phyloP scores from a whole-genome alignment of 2,329 filamentous ascomycete species.

The Diaporthe australafricana region DNA sequence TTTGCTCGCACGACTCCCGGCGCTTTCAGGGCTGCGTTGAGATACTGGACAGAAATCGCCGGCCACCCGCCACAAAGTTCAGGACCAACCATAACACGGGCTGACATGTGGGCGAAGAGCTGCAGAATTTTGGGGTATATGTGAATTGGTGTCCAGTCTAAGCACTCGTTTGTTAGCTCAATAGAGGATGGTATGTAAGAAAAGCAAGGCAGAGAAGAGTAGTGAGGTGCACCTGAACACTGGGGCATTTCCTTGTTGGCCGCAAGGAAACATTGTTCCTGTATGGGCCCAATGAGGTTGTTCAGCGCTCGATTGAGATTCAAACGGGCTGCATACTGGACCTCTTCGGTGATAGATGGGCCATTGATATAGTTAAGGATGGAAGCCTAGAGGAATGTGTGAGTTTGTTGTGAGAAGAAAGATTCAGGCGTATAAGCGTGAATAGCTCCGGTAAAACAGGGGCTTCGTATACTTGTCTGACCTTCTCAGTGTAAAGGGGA shows the following conservation, averaged over 20 bases:
- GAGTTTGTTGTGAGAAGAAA: background rate
- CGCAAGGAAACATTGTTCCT: background rate
- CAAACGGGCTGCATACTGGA: conserved; percentile 18
- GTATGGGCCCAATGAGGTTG: conserved; percentile 10
- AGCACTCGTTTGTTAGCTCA: background rate
- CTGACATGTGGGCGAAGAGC: conserved; percentile 36
- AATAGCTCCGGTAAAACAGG: too few relatives aligned
- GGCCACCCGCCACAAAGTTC: conserved; percentile 38
- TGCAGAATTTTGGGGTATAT: conserved; percentile 11
- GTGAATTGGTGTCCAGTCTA: conserved; percentile 23
- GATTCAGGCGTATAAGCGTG: too few relatives aligned
- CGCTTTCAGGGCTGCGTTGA: conserved; percentile 37
- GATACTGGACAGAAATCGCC: conserved; percentile 38
- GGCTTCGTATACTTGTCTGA: too few relatives aligned
- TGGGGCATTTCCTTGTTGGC: background rate
- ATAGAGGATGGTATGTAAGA: background rate
- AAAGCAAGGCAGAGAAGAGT: background rate
- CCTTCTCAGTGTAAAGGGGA: conserved; percentile 11
- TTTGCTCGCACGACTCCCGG: conserved; percentile 37
- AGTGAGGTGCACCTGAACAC: background rate
- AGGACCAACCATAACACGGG: conserved; percentile 40
- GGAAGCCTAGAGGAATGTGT: background rate
- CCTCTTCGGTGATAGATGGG: conserved; percentile 20
- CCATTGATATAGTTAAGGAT: conserved; percentile 8
- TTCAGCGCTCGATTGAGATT: conserved; percentile 18